Conservation (phyloP, 495 filamentous ascomycete genomes). For the Aspergillus steynii region DNA sequence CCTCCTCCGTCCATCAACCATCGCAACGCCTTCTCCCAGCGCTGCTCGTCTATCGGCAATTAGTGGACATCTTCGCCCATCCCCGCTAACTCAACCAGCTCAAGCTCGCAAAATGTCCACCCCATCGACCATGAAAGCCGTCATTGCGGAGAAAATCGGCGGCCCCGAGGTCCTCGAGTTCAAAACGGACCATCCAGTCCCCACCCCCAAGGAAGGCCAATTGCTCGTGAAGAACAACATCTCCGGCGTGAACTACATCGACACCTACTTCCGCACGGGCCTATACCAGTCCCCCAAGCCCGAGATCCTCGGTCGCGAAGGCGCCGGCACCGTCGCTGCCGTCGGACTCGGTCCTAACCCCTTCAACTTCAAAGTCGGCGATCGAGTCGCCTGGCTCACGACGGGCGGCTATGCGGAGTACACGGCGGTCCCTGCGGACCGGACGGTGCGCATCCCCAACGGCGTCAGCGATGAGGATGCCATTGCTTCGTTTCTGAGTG, state of each 20-base stretch:
- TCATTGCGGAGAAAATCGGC: slow-evolving; percentile 73
- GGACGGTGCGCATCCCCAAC: slow-evolving; percentile 64
- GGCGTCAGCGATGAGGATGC: slow-evolving; percentile 60
- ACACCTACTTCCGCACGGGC: slow-evolving; percentile 86
- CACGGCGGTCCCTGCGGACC: slow-evolving; percentile 57
- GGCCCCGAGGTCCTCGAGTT: slow-evolving; percentile 77
- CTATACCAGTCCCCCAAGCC: slow-evolving; percentile 79
- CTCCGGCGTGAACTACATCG: slow-evolving; percentile 87
- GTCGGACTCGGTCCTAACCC: slow-evolving; percentile 47
- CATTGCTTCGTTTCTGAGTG: slow-evolving; percentile 74
- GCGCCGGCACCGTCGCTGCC: slow-evolving; percentile 61
- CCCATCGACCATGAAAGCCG: slow-evolving; percentile 73
- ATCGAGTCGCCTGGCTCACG: slow-evolving; percentile 67
- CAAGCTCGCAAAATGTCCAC: slow-evolving; percentile 37
- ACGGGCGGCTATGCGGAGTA: slow-evolving; percentile 75
- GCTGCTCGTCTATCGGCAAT: slow-evolving; percentile 26
- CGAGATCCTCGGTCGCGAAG: slow-evolving; percentile 83
- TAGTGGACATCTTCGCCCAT: slow-evolving; percentile 22
- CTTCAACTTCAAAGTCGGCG: slow-evolving; percentile 57
- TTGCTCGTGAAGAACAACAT: slow-evolving; percentile 84
- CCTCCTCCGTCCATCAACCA: background rate
- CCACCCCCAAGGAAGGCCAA: slow-evolving; percentile 66
- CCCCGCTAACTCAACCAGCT: slow-evolving; percentile 4
- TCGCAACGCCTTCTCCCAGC: slow-evolving; percentile 6
- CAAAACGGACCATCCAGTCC: slow-evolving; percentile 74